Conservation (phyloP, 768 basidiomycete species). For the Termitomyces sp. region DNA sequence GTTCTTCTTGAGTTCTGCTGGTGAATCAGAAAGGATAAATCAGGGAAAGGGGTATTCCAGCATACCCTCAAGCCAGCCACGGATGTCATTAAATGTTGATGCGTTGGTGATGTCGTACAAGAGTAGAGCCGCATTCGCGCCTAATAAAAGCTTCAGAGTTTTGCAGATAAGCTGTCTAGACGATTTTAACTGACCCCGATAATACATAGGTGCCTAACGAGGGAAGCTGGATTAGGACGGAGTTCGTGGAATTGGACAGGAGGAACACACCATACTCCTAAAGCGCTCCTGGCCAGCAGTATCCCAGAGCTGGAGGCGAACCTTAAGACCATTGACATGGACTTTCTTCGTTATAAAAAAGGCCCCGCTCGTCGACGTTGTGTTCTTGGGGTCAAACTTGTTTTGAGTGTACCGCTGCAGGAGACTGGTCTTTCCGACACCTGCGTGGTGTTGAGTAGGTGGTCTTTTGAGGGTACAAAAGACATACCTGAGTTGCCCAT, state of each 20-base stretch:
- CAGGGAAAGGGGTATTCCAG: constrained; percentile 14
- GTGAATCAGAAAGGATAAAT: constrained; percentile 13
- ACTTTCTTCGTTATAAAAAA: constrained; percentile 95
- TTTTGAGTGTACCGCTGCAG: constrained; percentile 88
- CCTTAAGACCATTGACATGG: constrained; percentile 76
- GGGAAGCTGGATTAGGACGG: constrained; percentile 13
- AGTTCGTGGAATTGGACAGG: constrained; percentile 12
- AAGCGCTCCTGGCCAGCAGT: constrained; percentile 94
- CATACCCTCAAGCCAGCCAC: constrained; percentile 86
- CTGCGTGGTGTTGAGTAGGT: constrained; percentile 29
- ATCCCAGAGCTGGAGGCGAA: constrained; percentile 87
- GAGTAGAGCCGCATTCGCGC: constrained; percentile 89
- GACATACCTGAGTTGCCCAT: constrained; percentile 70
- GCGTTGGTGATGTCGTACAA: constrained; percentile 94
- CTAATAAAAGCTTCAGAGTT: constrained; percentile 28
- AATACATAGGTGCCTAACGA: constrained; percentile 88
- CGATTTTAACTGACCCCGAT: constrained; percentile 48
- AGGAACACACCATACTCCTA: constrained; percentile 70
- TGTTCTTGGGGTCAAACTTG: constrained; percentile 84
- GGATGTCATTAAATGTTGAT: constrained; percentile 83
- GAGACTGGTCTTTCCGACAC: constrained; percentile 91
- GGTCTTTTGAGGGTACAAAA: constrained; percentile 9
- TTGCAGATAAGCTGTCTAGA: neutral
- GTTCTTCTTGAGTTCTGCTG: constrained; percentile 82
- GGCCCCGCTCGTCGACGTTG: constrained; percentile 87